These are phyloP conservation scores for Ailanthus altissimus DNA, from an alignment of 345 rosid species.

Conservation along the genomic window DNA sequence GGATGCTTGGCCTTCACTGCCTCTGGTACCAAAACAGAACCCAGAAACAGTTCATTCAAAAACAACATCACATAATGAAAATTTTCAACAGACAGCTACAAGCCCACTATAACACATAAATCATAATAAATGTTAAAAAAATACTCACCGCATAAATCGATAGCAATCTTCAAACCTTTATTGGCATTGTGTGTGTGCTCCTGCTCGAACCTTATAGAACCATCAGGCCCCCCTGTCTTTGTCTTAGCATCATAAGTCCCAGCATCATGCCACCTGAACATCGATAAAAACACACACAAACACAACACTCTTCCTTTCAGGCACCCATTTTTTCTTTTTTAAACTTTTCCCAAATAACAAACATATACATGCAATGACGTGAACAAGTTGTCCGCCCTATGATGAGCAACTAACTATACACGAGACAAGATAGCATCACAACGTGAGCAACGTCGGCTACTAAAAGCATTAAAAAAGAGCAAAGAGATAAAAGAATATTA, in stretches of 20 bases:
- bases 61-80: neutral
- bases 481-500: conserved; percentile 26
- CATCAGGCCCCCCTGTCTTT: conserved; percentile 88
- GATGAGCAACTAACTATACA: too few species aligned
- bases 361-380: too few species aligned
- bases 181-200: conserved; percentile 57
- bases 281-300: neutral
- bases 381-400: too few species aligned
- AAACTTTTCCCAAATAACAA: too few species aligned
- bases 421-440: too few species aligned
- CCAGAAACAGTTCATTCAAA: conserved; percentile 17
- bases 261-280: conserved; percentile 80
- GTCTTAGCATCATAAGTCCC: conserved; percentile 83
- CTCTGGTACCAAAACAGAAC: conserved; percentile 45
- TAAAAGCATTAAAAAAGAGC: neutral
- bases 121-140: neutral
- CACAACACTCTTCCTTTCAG: neutral
- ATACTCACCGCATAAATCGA: conserved; percentile 67
- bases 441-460: too few species aligned
- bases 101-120: too few species aligned
- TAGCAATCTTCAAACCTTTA: conserved; percentile 62
- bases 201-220: conserved; percentile 60
- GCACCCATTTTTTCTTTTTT: too few species aligned
- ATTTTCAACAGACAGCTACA: too few species aligned
- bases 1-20: conserved; percentile 68